Base-by-base conservation (phyloP, 495 filamentous ascomycete species). In the Xylaria scruposa region DNA sequence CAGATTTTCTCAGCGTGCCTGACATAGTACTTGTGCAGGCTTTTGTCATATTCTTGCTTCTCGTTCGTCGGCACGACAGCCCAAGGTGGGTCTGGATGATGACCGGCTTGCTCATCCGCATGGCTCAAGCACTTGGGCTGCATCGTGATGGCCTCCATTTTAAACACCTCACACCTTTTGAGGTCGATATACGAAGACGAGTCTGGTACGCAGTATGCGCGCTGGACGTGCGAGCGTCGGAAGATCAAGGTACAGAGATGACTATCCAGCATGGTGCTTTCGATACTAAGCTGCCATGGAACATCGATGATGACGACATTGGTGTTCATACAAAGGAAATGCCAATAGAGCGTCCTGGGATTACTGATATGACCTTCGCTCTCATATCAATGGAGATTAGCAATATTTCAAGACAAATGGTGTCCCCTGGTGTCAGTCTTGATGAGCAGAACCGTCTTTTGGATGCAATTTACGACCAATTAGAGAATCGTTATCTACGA, bases 31-130 rank as follows among this genome's bases (percentile, higher is more conserved):
- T 88, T 9, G 71, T 89, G 7, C 86, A 89, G 62, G 85, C 86
- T 17, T 82, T 88, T 26, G 60, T 75, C 8, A 83, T 86, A 4
- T 89, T 87, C 66, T 72, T 89, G 40, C 68, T 73, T 40, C 81
- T 88, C 12, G 76, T 82, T 54, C 85, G 85, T 19, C 84, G 82
- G 21, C 79, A 87, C 65, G 86, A 88, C 29, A 86, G 82, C 67
- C 83, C 84, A 2, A 76, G 83, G 68, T 85, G 80, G 63, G 78
- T 86, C 10, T 87, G 85, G 84, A 88, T 86, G 85, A 85, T 89
- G 86, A 78, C 82, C n/a, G 85, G 86, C 0, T 75, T 88, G 15
- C 80, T 81, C 5, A 77, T 86, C 46, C 80, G 85, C 21, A 82
- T 88, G 75, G 85, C 78, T 7, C 82, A 88, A 58, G 77, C 82